Evolutionary conservation across 2,329 filamentous ascomycete species (phyloP), one percentile per base, ranked within the genome.

Genomic region (Sclerotinia glacialis): DNA sequence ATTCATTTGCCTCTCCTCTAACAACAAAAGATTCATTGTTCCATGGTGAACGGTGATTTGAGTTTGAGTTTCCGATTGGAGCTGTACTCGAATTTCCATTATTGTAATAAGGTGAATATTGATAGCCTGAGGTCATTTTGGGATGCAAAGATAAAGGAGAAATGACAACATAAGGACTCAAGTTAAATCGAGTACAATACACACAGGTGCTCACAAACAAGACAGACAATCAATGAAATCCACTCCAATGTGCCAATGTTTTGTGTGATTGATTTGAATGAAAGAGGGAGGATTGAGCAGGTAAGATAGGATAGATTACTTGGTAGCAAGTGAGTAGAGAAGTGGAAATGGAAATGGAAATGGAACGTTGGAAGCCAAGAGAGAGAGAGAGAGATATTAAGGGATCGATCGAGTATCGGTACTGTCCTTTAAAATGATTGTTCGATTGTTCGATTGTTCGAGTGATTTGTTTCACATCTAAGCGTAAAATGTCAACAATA

Each of bases 181-280:
- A 4, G 52, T 49, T 5, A 47, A 21, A 59, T 65, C 52, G 18
- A 67, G 63, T 49, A 65, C 52, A 12, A 68, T 55, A 28, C 56
- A 66, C 31, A n/a, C 8, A 37, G 64, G 65, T 18, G 11, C 28
- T 49, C 21, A 23, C 21, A 9, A 69, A 63, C 14, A 62, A 64
- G n/a, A 67, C 63, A 52, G 67, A 69, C n/a, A n/a, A n/a, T 37
- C 47, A 62, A 67, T 40, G 54, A 67, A 60, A 63, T 44, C 44
- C 61, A n/a, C 40, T 67, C 53, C 53, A 50, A 52, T 37, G n/a
- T 49, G 46, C 34, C 34, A 37, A 42, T 8, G 37, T 40, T 12
- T 50, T 40, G 47, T 42, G 37, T 14, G 31, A 54, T 42, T 14
- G 31, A 54, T 42, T 52, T 18, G 14, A 28, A n/a, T 26, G 31